Base-by-base conservation (phyloP, 1,284 basidiomycete genomes). In the Puccinia novopanici region DNA sequence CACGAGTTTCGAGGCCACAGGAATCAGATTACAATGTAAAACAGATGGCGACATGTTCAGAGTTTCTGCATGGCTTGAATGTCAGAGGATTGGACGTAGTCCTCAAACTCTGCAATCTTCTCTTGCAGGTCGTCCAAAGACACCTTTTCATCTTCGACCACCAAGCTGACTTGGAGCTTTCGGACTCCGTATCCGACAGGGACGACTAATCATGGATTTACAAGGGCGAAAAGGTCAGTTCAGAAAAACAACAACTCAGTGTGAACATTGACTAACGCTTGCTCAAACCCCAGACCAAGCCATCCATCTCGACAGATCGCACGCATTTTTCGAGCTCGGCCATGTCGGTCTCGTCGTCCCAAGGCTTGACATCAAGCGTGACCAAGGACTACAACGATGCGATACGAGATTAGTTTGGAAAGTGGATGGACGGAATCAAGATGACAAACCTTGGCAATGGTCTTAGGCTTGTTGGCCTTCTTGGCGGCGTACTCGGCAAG, bases 271-370 rank as follows among this genome's bases (percentile, higher is more conserved):
- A 68, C 75, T 78, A 12, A 81, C 83, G 83, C 82, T 85, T 84
- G 76, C 82, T 83, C 34, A 84, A 82, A 86, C 94, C 94, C 96
- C 97, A 99, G 76, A 98, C 90, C 82, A 99, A 91, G 86, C 97
- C 96, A 81, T 93, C 92, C 89, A 90, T 88, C 87, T 94, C 90
- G 85, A 99, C 91, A 42, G 92, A 91, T 83, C 96, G 92, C 80
- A 99, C 95, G 61, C 88, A 85, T 59, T 89, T 87, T 88, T 99
- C 96, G 84, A 99, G 89, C 79, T 88, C 92, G 75, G 86, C 89
- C 94, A 99, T 95, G 88, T 98, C 93, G 82, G 96, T 99, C 89
- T 98, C 95, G 87, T 98, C 95, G 86, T 99, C 96, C 96, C 95
- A 85, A 81, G 71, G 96, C 88, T 98, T 99, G 83, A 99, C 94